These are phyloP conservation scores for Phtheirospermum japonicum DNA, from an alignment of 257 asterid genomes.

Conservation along the genomic window DNA sequence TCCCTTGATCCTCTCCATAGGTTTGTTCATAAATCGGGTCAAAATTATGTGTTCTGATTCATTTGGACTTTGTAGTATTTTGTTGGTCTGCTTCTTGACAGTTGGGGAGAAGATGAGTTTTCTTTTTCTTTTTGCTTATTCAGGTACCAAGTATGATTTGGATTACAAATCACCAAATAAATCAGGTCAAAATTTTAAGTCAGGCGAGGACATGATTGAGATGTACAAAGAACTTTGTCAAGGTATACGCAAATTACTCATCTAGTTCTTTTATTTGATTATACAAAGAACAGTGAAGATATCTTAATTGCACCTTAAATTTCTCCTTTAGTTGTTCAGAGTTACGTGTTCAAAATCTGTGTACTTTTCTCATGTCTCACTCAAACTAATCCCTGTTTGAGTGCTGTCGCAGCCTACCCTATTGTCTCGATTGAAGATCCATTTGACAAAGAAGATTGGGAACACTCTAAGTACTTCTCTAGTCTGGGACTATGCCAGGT, in stretches of 20 bases:
- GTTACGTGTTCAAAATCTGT: constrained; percentile 8
- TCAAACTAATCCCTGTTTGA: constrained; percentile 23
- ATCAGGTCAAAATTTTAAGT: constrained; percentile 83
- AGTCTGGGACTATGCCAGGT: constrained; percentile 91
- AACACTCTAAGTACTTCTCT: constrained; percentile 68
- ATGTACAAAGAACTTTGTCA: constrained; percentile 80
- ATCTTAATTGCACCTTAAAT: constrained; percentile 22
- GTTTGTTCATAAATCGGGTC: neutral
- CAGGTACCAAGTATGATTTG: constrained; percentile 94
- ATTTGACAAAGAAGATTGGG: constrained; percentile 99
- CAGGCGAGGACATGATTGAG: constrained; percentile 91
- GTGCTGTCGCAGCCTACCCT: constrained; percentile 63
- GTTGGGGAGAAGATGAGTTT: constrained; percentile 26
- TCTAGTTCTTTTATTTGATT: constrained; percentile 18
- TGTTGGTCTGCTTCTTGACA: constrained; percentile 22
- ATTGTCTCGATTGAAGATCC: constrained; percentile 96
- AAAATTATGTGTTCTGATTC: constrained; percentile 20
- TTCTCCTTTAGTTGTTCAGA: constrained; percentile 21
- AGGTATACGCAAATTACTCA: constrained; percentile 45
- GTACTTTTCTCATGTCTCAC: constrained; percentile 19
- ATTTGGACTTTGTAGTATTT: constrained; percentile 12
- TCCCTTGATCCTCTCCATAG: constrained; percentile 4
- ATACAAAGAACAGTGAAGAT: constrained; percentile 41
- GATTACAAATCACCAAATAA: constrained; percentile 82
- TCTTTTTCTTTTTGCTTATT: constrained; percentile 24